Conservation (phyloP, 2,329 filamentous ascomycete species). For the Elsinoe fawcettii region DNA sequence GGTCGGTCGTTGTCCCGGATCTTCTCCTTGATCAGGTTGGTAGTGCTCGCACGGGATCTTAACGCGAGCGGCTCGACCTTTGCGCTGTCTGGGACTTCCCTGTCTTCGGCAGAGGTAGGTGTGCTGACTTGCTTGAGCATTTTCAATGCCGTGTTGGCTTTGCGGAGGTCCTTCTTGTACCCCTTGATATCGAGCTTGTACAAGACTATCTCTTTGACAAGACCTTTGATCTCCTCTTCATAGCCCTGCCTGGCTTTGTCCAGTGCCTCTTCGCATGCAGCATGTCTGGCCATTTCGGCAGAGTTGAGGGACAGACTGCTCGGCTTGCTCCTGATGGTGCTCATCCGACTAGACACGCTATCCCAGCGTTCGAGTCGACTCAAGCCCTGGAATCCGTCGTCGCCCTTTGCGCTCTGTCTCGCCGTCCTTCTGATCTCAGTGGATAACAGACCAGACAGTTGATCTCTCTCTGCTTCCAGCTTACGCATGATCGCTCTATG, state of each 20-base stretch:
- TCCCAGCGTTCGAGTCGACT: neutral
- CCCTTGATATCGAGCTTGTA: constrained; percentile 43
- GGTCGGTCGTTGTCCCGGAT: neutral
- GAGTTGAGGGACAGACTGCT: constrained; percentile 11
- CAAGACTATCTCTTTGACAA: constrained; percentile 41
- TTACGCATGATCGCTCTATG: constrained; percentile 1
- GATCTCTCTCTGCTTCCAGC: constrained; percentile 23
- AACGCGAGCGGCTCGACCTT: constrained; percentile 5
- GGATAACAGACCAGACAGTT: constrained; percentile 3
- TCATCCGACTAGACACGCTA: constrained; percentile 6
- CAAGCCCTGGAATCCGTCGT: neutral
- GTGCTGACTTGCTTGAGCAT: constrained; percentile 20
- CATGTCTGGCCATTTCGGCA: constrained; percentile 13
- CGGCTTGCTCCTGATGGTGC: constrained; percentile 5
- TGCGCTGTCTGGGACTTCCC: constrained; percentile 1
- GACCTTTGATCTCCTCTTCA: constrained; percentile 35
- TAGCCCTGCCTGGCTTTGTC: constrained; percentile 24
- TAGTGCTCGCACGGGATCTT: constrained; percentile 4
- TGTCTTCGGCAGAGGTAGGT: constrained; percentile 2
- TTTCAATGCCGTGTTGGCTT: constrained; percentile 26
- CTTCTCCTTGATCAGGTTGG: constrained; percentile 1
- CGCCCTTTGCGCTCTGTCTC: constrained; percentile 4
- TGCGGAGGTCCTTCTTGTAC: constrained; percentile 35
- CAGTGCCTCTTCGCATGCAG: constrained; percentile 23
- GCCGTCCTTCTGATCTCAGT: constrained; percentile 7